A percentile compares a stretch with the other conserved stretches of the same genome.
Conservation (phyloP, 2,329 filamentous ascomycete species). For the Trichoderma simmonsii region DNA sequence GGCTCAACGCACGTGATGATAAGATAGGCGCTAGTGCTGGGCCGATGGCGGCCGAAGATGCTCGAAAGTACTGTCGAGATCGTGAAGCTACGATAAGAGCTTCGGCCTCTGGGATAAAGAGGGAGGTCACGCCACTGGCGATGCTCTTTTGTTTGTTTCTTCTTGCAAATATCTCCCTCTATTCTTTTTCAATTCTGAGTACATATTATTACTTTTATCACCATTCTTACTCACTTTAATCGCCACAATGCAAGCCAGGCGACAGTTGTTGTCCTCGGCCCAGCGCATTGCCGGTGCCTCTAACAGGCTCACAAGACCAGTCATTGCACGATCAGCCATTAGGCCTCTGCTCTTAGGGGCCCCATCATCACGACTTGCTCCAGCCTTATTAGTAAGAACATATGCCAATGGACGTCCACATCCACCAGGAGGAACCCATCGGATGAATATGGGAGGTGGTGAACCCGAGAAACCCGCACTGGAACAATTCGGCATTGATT, state of each 20-base stretch:
- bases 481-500: conserved; percentile 86
- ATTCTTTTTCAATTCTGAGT: neutral
- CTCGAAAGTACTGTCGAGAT: conserved; percentile 38
- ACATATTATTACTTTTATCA: neutral
- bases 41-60: conserved; percentile 34
- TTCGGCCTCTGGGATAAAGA: neutral
- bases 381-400: conserved; percentile 42
- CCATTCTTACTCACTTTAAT: conserved; percentile 1
- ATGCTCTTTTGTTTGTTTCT: neutral
- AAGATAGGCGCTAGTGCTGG: conserved; percentile 26
- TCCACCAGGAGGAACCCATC: conserved; percentile 87
- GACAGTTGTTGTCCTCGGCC: conserved; percentile 38
- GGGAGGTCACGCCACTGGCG: neutral
- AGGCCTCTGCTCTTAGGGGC: conserved; percentile 9
- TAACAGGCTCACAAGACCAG: conserved; percentile 30
- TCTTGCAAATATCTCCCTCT: neutral
- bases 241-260: conserved; percentile 41
- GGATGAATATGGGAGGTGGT: conserved; percentile 81
- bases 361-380: conserved; percentile 32
- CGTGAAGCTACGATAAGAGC: conserved; percentile 25
- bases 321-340: conserved; percentile 26
- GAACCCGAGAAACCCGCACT: conserved; percentile 74
- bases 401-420: conserved; percentile 75
- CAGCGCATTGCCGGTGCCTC: conserved; percentile 37
- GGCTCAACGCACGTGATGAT: conserved; percentile 39